These are phyloP conservation scores for Xanthoparmelia taractica DNA, from an alignment of 495 filamentous ascomycete species.

Conservation along the genomic window DNA sequence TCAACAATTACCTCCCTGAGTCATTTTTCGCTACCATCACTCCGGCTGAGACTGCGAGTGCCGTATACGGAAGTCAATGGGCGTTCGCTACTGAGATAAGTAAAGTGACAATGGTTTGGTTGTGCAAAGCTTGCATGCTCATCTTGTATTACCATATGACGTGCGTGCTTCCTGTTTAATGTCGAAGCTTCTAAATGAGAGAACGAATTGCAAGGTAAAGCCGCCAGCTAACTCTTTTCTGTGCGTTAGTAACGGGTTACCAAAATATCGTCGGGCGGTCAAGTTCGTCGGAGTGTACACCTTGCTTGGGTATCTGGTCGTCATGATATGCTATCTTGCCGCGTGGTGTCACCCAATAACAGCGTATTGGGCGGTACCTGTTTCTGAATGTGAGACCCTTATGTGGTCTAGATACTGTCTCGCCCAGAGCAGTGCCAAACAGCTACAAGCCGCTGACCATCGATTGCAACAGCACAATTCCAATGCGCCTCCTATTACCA, in stretches of 20 bases:
- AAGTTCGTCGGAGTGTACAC: conserved; percentile 49
- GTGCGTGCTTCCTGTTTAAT: conserved; percentile 26
- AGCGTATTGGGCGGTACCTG: conserved; percentile 52
- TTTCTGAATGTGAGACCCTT: conserved; percentile 28
- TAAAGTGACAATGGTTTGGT: conserved; percentile 41
- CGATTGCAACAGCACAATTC: neutral
- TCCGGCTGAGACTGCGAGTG: conserved; percentile 35
- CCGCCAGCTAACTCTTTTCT: neutral
- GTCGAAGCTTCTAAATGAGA: neutral
- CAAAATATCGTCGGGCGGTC: conserved; percentile 42
- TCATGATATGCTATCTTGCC: conserved; percentile 54
- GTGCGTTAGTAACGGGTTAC: conserved; percentile 25
- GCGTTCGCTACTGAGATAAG: conserved; percentile 45
- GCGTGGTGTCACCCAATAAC: conserved; percentile 56
- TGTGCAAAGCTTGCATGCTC: conserved; percentile 46
- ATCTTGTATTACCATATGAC: conserved; percentile 48
- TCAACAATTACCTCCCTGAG: conserved; percentile 49
- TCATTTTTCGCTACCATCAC: conserved; percentile 39
- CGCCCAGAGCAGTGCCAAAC: no score
- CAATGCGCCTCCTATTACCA: conserved; percentile 33
- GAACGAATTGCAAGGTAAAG: neutral
- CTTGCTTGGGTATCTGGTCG: conserved; percentile 47
- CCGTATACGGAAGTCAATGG: conserved; percentile 49
- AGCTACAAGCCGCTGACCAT: conserved; percentile 1
- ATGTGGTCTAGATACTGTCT: no score